Percentiles rank a stretch among this genome's conserved stretches.
Conservation (phyloP, 768 basidiomycete genomes). For the Rhizopogon salebrosus region DNA sequence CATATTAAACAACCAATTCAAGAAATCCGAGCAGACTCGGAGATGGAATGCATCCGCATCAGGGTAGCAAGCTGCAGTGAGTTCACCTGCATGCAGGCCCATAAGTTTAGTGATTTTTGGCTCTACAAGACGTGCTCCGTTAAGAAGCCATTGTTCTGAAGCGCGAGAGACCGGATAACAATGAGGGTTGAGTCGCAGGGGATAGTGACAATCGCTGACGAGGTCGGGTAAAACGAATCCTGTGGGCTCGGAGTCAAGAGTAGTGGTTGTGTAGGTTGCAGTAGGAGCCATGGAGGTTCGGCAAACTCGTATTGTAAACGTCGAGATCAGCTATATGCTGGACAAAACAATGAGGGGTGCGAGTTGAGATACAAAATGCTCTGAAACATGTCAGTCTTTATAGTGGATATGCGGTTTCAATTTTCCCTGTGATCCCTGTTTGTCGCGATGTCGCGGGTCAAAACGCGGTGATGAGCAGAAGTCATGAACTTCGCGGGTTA, state of each 20-base stretch:
- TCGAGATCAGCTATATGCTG: constrained; percentile 9
- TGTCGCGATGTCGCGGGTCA: neutral
- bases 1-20: constrained; percentile 32
- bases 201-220: constrained; percentile 34
- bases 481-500: neutral
- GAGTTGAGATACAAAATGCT: neutral
- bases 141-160: constrained; percentile 32
- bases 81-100: constrained; percentile 54
- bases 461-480: neutral
- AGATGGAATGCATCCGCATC: constrained; percentile 44
- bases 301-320: neutral
- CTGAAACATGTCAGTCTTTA: constrained; percentile 22
- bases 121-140: constrained; percentile 10
- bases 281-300: constrained; percentile 19
- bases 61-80: constrained; percentile 56
- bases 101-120: constrained; percentile 28
- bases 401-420: constrained; percentile 5
- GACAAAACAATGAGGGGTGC: constrained; percentile 8
- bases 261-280: constrained; percentile 12
- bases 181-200: constrained; percentile 28
- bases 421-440: too few relatives aligned
- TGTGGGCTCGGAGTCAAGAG: neutral
- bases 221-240: constrained; percentile 38
- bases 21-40: constrained; percentile 55
- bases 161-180: constrained; percentile 30